Base-by-base conservation (phyloP, 495 filamentous ascomycete genomes). In the Xylaria bambusicola region DNA sequence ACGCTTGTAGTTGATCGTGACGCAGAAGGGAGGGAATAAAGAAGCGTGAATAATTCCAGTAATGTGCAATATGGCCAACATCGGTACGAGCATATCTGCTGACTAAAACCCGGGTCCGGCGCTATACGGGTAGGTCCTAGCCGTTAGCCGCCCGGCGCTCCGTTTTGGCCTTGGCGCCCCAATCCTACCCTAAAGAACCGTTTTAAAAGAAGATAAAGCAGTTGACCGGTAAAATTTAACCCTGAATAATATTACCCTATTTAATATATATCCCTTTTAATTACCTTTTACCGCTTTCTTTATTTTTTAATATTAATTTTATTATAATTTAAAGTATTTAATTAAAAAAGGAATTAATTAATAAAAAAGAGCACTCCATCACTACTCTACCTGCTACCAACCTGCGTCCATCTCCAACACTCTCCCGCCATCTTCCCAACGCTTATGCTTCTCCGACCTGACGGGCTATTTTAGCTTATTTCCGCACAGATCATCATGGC, bases 91-190 rank as follows among this genome's bases (percentile, higher is more conserved):
- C 46, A 26, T 49, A 6, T 49, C 46, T 49, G 46, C 46, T 49
- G 46, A 49, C 46, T 49, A 49, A 49, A 49, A 49, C 46, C 46
- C 46, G 2, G 46, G 26, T 31, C 15, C 46, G 46, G 46, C 46
- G 46, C 46, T 17, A 49, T 17, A 49, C 46, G 46, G 46, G 46
- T 31, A 13, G 46, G 46, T 49, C 21, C 45, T 48, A 15, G 42
- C 42, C 42, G 42, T 21, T 46, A 46, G 42, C 42, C 42, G 42
- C 42, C 23, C 42, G 42, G 10, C 17, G 42, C 42, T 46, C 23
- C 42, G 42, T 46, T 46, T 46, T 46, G 42, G 42, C 42, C 42
- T 46, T 18, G 42, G 42, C 42, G 42, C 42, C 42, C n/a, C n/a
- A 44, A 6, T 44, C 40, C 40, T 20, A 44, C 40, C 40, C 18